These are phyloP conservation scores for Cinchona pubescens DNA, from an alignment of 257 asterid genomes.

Conservation along the genomic window DNA sequence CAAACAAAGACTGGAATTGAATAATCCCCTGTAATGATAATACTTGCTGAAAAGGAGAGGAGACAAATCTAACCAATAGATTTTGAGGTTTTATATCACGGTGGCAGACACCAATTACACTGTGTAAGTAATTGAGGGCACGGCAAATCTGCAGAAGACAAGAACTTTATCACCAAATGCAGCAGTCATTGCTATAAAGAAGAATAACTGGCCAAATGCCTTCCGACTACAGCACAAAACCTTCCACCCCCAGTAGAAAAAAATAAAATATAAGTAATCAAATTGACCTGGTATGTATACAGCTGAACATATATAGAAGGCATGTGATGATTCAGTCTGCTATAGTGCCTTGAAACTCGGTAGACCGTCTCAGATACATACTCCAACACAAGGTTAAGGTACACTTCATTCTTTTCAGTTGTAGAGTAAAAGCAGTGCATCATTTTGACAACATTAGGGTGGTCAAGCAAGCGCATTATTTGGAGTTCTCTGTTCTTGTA, in stretches of 20 bases:
- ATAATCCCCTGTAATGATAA: neutral
- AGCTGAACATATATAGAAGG: constrained; percentile 69
- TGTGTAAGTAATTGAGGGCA: constrained; percentile 70
- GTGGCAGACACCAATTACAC: constrained; percentile 76
- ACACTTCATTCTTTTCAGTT: constrained; percentile 75
- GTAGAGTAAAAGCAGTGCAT: constrained; percentile 82
- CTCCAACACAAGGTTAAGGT: constrained; percentile 84
- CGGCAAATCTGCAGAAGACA: constrained; percentile 65
- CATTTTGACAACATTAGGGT: constrained; percentile 71
- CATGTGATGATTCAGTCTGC: constrained; percentile 69
- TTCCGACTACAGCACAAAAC: neutral
- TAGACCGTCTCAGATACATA: constrained; percentile 80
- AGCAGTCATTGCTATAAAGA: too few species aligned
- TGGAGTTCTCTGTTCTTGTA: constrained; percentile 89
- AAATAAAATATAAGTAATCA: neutral
- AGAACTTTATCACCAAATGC: constrained; percentile 7
- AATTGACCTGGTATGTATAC: constrained; percentile 73
- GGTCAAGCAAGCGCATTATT: constrained; percentile 65
- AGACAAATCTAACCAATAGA: constrained; percentile 56
- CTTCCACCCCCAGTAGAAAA: neutral
- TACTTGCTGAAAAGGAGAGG: neutral
- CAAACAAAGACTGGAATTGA: neutral
- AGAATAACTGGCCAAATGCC: neutral
- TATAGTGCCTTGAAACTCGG: constrained; percentile 74
- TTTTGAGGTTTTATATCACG: constrained; percentile 97